Percentiles rank a stretch among this genome's conserved stretches.
These are phyloP conservation scores for Suhomyces sp. DNA, from an alignment of 805 yeast genomes.

Conservation along the genomic window DNA sequence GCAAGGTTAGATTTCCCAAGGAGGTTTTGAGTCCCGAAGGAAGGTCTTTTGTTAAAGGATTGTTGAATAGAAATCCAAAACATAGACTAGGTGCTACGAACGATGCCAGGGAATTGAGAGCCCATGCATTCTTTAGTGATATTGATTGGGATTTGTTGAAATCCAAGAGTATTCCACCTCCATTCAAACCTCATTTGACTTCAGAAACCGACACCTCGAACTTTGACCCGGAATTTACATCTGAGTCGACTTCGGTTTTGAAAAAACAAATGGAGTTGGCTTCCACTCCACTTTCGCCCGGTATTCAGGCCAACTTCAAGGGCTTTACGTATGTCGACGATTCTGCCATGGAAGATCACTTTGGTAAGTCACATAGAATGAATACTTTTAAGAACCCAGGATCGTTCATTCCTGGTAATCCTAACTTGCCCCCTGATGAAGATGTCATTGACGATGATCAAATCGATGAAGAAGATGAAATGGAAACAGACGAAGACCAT, in stretches of 20 bases:
- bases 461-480: conserved; percentile 45
- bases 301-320: conserved; percentile 92
- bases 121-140: conserved; percentile 88
- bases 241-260: conserved; percentile 80
- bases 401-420: conserved; percentile 75
- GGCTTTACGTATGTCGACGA: conserved; percentile 97
- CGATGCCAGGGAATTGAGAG: conserved; percentile 90
- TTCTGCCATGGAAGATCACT: conserved; percentile 85
- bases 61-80: conserved; percentile 91
- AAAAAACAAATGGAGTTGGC: conserved; percentile 62
- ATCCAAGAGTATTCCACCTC: conserved; percentile 87
- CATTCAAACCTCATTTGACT: conserved; percentile 89
- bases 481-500: conserved; percentile 55
- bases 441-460: conserved; percentile 74
- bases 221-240: conserved; percentile 97
- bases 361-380: conserved; percentile 42
- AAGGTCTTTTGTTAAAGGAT: conserved; percentile 90
- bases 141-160: conserved; percentile 83
- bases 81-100: conserved; percentile 89
- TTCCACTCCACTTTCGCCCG: conserved; percentile 86
- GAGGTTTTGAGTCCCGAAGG: conserved; percentile 93
- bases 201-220: conserved; percentile 94
- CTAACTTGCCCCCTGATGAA: conserved; percentile 77
- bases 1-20: conserved; percentile 95
- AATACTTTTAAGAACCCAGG: conserved; percentile 49